Conservation (phyloP, 2,329 filamentous ascomycete genomes). For the Camillea tinctor region DNA sequence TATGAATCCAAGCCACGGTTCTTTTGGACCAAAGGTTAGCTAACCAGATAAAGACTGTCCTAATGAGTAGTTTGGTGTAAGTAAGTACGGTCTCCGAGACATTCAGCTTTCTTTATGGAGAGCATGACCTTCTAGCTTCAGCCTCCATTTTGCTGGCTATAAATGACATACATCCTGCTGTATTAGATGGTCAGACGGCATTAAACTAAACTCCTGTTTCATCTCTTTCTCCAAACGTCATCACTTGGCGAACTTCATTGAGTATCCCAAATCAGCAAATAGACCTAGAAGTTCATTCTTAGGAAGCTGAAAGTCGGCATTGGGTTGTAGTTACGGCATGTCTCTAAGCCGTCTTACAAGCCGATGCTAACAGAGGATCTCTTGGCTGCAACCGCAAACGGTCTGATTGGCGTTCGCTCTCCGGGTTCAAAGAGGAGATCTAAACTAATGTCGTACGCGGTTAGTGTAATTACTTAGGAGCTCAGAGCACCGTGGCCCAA, state of each 20-base stretch:
- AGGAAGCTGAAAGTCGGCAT: neutral
- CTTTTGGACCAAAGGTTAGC: neutral
- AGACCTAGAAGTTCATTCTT: neutral
- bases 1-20: neutral
- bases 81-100: neutral
- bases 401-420: neutral
- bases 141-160: neutral
- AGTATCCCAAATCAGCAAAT: neutral
- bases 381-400: neutral
- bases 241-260: neutral
- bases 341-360: neutral
- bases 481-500: neutral
- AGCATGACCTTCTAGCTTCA: neutral
- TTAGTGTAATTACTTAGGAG: neutral
- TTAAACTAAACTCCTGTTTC: neutral
- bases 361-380: neutral
- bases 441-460: neutral
- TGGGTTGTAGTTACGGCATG: neutral
- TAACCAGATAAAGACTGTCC: neutral
- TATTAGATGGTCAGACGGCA: neutral
- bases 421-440: neutral
- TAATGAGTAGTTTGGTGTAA: neutral
- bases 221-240: neutral
- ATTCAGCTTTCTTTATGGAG: neutral
- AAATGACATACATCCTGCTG: neutral